Conservation (phyloP, 2,329 filamentous ascomycete genomes). For the Talaromyces sp. region DNA sequence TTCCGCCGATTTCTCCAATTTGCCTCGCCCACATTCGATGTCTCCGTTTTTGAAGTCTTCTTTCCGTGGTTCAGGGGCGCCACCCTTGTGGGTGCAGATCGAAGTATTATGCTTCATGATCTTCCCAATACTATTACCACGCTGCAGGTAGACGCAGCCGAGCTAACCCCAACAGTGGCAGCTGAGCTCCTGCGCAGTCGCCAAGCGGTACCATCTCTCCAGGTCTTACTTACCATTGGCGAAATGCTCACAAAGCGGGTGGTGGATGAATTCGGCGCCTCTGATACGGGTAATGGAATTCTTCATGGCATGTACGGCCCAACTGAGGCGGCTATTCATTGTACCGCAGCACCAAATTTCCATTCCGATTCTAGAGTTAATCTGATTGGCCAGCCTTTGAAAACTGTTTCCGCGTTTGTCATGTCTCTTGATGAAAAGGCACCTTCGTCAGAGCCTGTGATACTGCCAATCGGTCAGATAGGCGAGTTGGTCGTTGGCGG, state of each 20-base stretch:
- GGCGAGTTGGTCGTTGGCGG: constrained; percentile 82
- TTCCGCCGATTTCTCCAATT: constrained; percentile 86
- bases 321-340: constrained; percentile 88
- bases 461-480: constrained; percentile 61
- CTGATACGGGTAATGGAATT: constrained; percentile 51
- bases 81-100: constrained; percentile 68
- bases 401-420: constrained; percentile 75
- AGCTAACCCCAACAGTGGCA: constrained; percentile 83
- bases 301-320: constrained; percentile 93
- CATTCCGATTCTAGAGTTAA: constrained; percentile 51
- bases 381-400: constrained; percentile 72
- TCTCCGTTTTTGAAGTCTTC: constrained; percentile 92
- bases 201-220: constrained; percentile 61
- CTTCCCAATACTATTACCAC: constrained; percentile 61
- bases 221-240: constrained; percentile 76
- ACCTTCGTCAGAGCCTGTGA: constrained; percentile 31
- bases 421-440: constrained; percentile 44
- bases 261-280: constrained; percentile 71
- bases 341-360: constrained; percentile 67
- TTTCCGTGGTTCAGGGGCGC: constrained; percentile 71
- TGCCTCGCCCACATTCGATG: constrained; percentile 87
- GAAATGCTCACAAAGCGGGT: constrained; percentile 83
- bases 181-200: constrained; percentile 69
- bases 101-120: constrained; percentile 67
- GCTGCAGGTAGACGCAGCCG: constrained; percentile 73